phyloP scores from a whole-genome alignment of 1,284 basidiomycete species.

The Chalciporus piperatoides region DNA sequence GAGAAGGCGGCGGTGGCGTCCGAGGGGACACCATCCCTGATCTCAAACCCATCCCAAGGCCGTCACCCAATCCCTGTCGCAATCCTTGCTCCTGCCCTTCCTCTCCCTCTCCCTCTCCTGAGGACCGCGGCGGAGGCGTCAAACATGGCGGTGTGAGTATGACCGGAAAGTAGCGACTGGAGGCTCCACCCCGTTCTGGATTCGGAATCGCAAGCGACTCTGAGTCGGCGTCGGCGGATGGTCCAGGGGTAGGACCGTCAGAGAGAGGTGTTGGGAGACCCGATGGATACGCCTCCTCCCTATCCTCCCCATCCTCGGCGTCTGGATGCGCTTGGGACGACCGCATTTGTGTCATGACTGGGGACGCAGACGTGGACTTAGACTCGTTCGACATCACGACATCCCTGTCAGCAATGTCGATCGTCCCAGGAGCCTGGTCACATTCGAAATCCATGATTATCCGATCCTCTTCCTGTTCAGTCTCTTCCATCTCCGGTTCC shows the following conservation, averaged over 20 bases:
- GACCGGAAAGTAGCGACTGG: neutral
- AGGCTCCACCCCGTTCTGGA: neutral
- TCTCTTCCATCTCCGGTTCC: too few relatives aligned
- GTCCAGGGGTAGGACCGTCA: neutral
- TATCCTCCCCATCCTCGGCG: neutral
- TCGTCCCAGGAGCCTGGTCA: too few relatives aligned
- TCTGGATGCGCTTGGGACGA: neutral
- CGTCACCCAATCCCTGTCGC: neutral
- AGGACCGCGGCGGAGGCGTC: neutral
- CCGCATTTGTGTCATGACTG: neutral
- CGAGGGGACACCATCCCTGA: neutral
- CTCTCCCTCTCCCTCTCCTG: neutral
- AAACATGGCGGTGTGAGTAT: slow-evolving; percentile 10
- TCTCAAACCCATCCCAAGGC: neutral
- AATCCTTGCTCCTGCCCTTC: neutral
- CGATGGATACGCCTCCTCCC: neutral
- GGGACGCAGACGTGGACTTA: neutral
- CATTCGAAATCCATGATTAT: neutral
- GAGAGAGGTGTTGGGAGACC: slow-evolving; percentile 10
- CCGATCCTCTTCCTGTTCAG: neutral
- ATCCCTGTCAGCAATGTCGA: too few relatives aligned
- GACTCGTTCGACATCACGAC: neutral
- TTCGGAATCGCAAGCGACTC: neutral
- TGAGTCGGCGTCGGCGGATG: too few relatives aligned
- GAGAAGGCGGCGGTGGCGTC: slow-evolving; percentile 8